A percentile compares a stretch with the other conserved stretches of the same genome.
Evolutionary conservation across 495 filamentous ascomycete genomes (phyloP).

Genomic region (Aspergillus diversus): DNA sequence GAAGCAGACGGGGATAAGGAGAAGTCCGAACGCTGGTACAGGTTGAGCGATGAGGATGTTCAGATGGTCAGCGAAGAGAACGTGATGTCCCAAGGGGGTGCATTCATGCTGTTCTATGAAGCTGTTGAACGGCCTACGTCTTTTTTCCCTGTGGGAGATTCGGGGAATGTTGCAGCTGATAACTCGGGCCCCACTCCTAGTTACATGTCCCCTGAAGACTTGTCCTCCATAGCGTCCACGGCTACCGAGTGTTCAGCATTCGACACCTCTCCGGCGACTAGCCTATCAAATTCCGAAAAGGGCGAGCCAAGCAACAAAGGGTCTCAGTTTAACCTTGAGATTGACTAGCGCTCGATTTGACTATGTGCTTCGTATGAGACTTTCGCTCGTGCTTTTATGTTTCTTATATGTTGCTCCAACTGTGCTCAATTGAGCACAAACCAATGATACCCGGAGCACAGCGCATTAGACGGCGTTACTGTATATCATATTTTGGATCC

Average conservation of each 20-base stretch:
- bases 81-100: conserved; percentile 78
- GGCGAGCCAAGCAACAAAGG: conserved; percentile 11
- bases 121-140: conserved; percentile 28
- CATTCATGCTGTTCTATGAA: conserved; percentile 98
- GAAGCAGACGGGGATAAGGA: conserved; percentile 45
- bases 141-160: background rate
- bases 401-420: conserved; percentile 2
- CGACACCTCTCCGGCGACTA: conserved; percentile 39
- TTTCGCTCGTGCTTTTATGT: conserved; percentile 4
- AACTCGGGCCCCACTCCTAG: conserved; percentile 29
- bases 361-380: too few relatives aligned
- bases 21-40: conserved; percentile 68
- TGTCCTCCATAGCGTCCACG: conserved; percentile 35
- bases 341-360: conserved; percentile 18
- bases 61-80: conserved; percentile 69
- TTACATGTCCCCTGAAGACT: conserved; percentile 32
- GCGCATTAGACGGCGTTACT: conserved; percentile 22
- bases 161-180: conserved; percentile 14
- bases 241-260: conserved; percentile 36
- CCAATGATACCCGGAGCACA: conserved; percentile 29
- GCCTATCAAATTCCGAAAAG: conserved; percentile 34
- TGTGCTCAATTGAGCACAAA: conserved; percentile 5
- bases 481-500: conserved; percentile 5
- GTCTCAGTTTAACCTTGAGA: conserved; percentile 12
- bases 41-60: conserved; percentile 84